Evolutionary conservation across 148 eudicot species (phyloP).

Genomic region (Cornus suecica): DNA sequence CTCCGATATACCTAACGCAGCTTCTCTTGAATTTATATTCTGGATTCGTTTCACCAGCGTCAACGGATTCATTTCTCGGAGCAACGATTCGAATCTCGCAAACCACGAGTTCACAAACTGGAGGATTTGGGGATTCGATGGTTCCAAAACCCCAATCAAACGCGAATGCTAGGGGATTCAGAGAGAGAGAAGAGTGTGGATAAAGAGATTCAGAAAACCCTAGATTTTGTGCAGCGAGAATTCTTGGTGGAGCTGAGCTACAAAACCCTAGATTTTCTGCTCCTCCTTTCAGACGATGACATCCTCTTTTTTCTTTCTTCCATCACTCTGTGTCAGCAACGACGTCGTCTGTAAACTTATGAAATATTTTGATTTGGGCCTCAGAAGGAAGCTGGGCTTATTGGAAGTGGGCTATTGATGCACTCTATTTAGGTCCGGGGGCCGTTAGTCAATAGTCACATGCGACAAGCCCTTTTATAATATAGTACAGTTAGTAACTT

Average conservation of each 20-base stretch:
- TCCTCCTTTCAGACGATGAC: neutral
- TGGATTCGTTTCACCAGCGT: conserved; percentile 86
- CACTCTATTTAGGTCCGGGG: too few species aligned
- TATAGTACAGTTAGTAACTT: too few species aligned
- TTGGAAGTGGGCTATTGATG: too few species aligned
- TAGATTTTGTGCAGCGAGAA: neutral
- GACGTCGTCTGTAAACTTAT: too few species aligned
- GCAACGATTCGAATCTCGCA: neutral
- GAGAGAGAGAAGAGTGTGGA: too few species aligned
- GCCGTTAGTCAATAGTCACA: too few species aligned
- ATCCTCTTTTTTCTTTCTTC: too few species aligned
- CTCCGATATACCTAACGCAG: conserved; percentile 77
- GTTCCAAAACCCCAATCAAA: neutral
- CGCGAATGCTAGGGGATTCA: neutral
- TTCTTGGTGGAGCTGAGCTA: neutral
- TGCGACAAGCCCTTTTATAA: too few species aligned
- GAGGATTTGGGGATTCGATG: neutral
- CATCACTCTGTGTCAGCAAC: too few species aligned
- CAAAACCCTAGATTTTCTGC: neutral
- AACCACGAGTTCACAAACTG: neutral
- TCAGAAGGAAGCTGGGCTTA: too few species aligned
- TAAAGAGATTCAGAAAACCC: neutral
- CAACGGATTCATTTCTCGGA: conserved; percentile 72
- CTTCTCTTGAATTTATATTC: conserved; percentile 72
- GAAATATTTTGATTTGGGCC: too few species aligned